Evolutionary conservation across 1,284 basidiomycete genomes (phyloP), one percentile per base, ranked within the genome.

Genomic region (Kwoniella shivajii): DNA sequence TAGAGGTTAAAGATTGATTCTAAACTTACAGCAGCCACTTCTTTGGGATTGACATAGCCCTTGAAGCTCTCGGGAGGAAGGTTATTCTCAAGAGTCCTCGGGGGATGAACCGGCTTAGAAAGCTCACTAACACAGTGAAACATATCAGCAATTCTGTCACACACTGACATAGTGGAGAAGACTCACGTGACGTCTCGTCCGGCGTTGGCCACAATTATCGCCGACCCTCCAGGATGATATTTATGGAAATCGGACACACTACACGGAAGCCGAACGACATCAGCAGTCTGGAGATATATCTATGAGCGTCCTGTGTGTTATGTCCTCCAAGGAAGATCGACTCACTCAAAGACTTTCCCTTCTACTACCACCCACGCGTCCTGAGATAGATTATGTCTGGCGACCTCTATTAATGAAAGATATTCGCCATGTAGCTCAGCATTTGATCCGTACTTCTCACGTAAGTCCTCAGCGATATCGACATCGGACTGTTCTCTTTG

Each of bases 241-340:
- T 76, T 73, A 42, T 92, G 79, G 72, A 92, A 92, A 16, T 88
- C 84, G 10, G 91, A 92, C 53, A 92, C 87, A 54, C 65, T 66
- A 27, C 16, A 39, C 6, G n/a, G n/a, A 2, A 39, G 6, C n/a
- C 22, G 14, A 18, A 18, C 10, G 37, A 20, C n/a, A 18, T 10
- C 4, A 20, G 3, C 13, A 18, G 31, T n/a, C 13, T 33, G 26
- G 16, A 22, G 18, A 9, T 20, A 29, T 51, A 16, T 37, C 10
- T 39, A 22, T 14, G 6, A 4, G n/a, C n/a, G n/a, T n/a, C n/a
- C n/a, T n/a, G n/a, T n/a, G n/a, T n/a, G n/a, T n/a, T n/a, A n/a
- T n/a, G n/a, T n/a, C n/a, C n/a, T n/a, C n/a, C n/a, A n/a, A n/a
- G n/a, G n/a, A n/a, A n/a, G n/a, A n/a, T n/a, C 14, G 1, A 53